Evolutionary conservation across 148 eudicot species (phyloP), one percentile per base, ranked within the genome.

Genomic region (Fallopia convolvulus): DNA sequence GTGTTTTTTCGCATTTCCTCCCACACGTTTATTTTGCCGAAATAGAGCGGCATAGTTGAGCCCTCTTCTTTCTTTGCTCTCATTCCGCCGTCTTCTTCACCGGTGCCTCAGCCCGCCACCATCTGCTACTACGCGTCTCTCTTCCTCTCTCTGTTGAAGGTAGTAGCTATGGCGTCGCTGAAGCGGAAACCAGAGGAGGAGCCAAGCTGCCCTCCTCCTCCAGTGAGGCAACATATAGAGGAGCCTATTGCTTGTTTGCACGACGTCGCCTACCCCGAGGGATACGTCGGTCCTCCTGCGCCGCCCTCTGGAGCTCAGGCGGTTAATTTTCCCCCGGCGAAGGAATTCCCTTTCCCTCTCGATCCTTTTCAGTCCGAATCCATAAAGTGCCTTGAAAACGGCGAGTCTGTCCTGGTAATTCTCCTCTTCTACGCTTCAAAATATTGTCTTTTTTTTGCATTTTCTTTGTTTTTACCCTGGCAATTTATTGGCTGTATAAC

Each of bases 281-380:
- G 89, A 8, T 93, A 91, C 74, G 79, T 80, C 50, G 86, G 77
- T 61, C 81, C 75, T 8, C 72, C 72, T 61, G 13, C 36, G 18
- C 20, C 72, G 72, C 50, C 78, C n/a, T 30, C 83, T 36, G 78
- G 63, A 44, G 72, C 77, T 50, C 41, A 75, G 46, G 50, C 80
- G 36, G 79, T 77, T 58, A 79, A 80, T 18, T 47, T 80, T 0
- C 80, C 81, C 26, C 98, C 98, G 21, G 98, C 98, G 52, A 95
- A 90, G 84, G 92, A 93, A 48, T 95, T 87, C 41, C 97, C 97
- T 6, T 95, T 95, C 40, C 61, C 83, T 8, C 90, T 95, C 12
- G 99, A 95, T 83, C 97, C 98, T 82, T 95, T 95, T 79, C 99
- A 95, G 86, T 76, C 87, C 39, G 94, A 95, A 83, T 93, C 99